A percentile compares a stretch with the other conserved stretches of the same genome.
Evolutionary conservation across 169 alveolate genomes (phyloP).

Genomic region (Cryptosporidium sp.): DNA sequence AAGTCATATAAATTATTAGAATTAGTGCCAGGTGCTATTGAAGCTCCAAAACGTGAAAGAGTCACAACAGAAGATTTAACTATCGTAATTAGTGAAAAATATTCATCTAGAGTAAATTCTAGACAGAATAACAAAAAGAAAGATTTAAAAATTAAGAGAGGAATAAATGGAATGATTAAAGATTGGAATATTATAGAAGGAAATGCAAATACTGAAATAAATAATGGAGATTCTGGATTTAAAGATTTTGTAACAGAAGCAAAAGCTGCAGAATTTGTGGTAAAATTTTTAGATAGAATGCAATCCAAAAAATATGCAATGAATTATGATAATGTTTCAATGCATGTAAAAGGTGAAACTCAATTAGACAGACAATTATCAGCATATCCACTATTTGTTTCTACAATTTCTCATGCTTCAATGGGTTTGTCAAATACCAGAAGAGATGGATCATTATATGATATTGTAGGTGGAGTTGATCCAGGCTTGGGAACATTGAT

Average conservation of each 20-base stretch:
- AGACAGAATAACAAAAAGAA: slow-evolving; percentile 12
- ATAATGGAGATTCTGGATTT: slow-evolving; percentile 1
- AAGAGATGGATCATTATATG: slow-evolving; percentile 55
- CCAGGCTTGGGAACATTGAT: neutral
- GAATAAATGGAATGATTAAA: slow-evolving; percentile 40
- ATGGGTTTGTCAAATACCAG: slow-evolving; percentile 17
- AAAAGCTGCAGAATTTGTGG: slow-evolving; percentile 70
- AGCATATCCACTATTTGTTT: slow-evolving; percentile 65
- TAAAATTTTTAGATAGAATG: slow-evolving; percentile 64
- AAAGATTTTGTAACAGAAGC: slow-evolving; percentile 72
- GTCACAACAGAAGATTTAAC: slow-evolving; percentile 4
- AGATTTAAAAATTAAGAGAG: slow-evolving; percentile 36
- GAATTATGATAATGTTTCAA: slow-evolving; percentile 56
- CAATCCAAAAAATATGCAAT: slow-evolving; percentile 67
- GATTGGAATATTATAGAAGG: slow-evolving; percentile 51
- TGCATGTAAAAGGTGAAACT: slow-evolving; percentile 62
- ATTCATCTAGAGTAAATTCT: slow-evolving; percentile 28
- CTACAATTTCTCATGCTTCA: slow-evolving; percentile 54
- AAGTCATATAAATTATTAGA: slow-evolving; percentile 32
- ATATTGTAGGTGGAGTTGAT: slow-evolving; percentile 19
- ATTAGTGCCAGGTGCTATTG: slow-evolving; percentile 56
- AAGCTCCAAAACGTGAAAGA: slow-evolving; percentile 46
- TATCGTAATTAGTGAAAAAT: slow-evolving; percentile 34
- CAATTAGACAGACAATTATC: slow-evolving; percentile 48
- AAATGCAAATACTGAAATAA: neutral